Evolutionary conservation across 2,329 filamentous ascomycete genomes (phyloP), one percentile per base, ranked within the genome.

Genomic region (Herpotrichia juniperi): DNA sequence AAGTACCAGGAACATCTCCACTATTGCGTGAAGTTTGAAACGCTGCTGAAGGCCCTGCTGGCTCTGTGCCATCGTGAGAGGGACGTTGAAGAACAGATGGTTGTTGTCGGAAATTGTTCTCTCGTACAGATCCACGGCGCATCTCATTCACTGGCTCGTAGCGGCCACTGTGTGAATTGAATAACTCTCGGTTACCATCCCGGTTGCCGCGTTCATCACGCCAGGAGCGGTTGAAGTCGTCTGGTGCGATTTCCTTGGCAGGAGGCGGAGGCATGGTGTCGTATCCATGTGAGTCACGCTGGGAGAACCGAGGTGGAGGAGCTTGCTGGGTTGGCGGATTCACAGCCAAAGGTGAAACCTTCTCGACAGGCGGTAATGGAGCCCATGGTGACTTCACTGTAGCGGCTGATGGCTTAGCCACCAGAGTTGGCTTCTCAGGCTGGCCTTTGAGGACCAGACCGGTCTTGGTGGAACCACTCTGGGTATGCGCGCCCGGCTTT

Each of bases 341-440:
- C 54, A 87, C 80, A 6, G 82, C 74, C 14, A 87, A 76, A 0
- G 90, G 92, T 1, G 91, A 86, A 0, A 88, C 83, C 69, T 88
- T 93, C 10, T 96, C 91, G 6, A 97, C 84, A 1, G 91, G 91
- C 12, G 93, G 93, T 24, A 97, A 76, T 28, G 88, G 71, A 21
- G 93, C 93, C 93, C 93, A 97, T 3, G 93, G 93, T 3, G 93
- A 97, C 69, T 96, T 97, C 22, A 87, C 83, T 1, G 86, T 81
- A 8, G 88, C 83, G 3, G 83, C 80, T 1, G 87, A 84, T 14
- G 87, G 87, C 67, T 92, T 93, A 8, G 88, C 83, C 35, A 91
- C 87, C 4, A 91, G 75, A 0, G 87, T 87, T 26, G 87, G 87
- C 69, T 89, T 91, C 48, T 91, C 88, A 9, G 83, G 78, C 4